Conservation (phyloP, 1,284 basidiomycete genomes). For the Cutaneotrichosporon sp. region DNA sequence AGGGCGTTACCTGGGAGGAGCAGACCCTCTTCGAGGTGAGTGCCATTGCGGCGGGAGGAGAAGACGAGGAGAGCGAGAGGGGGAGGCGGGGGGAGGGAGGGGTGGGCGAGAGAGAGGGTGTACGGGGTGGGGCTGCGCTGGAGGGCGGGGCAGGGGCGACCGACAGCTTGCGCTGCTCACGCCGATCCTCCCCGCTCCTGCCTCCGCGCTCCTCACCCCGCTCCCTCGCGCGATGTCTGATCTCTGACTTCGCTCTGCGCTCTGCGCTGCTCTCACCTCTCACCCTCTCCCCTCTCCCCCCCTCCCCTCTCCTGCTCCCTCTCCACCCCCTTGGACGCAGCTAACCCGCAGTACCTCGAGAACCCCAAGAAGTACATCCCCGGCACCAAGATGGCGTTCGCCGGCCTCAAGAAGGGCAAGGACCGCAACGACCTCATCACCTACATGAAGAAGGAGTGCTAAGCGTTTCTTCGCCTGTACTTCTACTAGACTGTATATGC, state of each 20-base stretch:
- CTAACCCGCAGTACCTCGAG: conserved; percentile 30
- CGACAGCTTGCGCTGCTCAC: neutral
- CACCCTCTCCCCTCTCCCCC: neutral
- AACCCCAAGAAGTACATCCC: conserved; percentile 72
- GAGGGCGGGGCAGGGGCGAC: neutral
- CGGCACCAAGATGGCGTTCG: conserved; percentile 95
- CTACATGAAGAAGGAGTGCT: conserved; percentile 42
- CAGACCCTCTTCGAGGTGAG: conserved; percentile 50
- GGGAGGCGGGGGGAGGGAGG: neutral
- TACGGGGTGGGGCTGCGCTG: neutral
- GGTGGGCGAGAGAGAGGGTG: neutral
- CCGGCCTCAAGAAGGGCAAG: conserved; percentile 95
- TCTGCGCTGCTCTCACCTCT: neutral
- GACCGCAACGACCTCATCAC: conserved; percentile 80
- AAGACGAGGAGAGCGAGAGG: neutral
- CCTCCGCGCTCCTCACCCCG: neutral
- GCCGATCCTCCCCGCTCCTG: neutral
- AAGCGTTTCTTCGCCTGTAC: conserved; percentile 9
- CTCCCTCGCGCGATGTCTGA: neutral
- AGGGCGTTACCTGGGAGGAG: conserved; percentile 75
- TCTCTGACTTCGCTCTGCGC: neutral
- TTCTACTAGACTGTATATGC: conserved; percentile 14
- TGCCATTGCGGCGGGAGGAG: neutral
- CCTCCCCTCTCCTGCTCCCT: neutral
- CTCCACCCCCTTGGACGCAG: neutral